phyloP scores from a whole-genome alignment of 139 green algal genomes.

The Coelastrella sp. region DNA sequence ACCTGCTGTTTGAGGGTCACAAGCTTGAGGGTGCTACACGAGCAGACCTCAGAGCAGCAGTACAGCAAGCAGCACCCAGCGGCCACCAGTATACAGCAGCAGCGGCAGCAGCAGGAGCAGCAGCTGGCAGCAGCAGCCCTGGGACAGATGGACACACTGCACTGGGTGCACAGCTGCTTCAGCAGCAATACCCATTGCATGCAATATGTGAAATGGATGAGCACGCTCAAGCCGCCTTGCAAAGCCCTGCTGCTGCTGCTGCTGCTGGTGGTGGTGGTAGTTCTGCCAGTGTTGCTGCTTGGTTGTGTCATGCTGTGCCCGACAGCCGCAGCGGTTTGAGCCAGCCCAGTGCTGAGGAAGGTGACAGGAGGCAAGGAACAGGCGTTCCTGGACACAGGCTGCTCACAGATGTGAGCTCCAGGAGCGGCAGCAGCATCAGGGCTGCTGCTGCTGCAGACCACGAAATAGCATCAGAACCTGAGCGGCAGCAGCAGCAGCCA shows the following conservation, averaged over 20 bases:
- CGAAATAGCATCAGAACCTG: neutral
- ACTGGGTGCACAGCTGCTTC: constrained; percentile 1
- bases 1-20: constrained; percentile 88
- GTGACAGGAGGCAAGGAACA: neutral
- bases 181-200: constrained; percentile 40
- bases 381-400: constrained; percentile 15
- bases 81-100: neutral
- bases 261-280: neutral
- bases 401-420: neutral
- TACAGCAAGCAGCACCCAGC: constrained; percentile 14
- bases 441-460: neutral
- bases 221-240: neutral
- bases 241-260: neutral
- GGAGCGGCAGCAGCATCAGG: neutral
- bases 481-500: constrained; percentile 36
- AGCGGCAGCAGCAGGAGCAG: neutral
- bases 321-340: neutral
- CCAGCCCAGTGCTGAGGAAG: neutral
- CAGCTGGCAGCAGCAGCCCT: constrained; percentile 21
- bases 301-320: neutral
- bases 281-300: constrained; percentile 18
- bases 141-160: neutral
- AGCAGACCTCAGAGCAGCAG: constrained; percentile 29
- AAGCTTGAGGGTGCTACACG: constrained; percentile 52
- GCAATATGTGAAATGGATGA: constrained; percentile 37